phyloP scores from a whole-genome alignment of 2,329 filamentous ascomycete species.

The Fusarium sp. region DNA sequence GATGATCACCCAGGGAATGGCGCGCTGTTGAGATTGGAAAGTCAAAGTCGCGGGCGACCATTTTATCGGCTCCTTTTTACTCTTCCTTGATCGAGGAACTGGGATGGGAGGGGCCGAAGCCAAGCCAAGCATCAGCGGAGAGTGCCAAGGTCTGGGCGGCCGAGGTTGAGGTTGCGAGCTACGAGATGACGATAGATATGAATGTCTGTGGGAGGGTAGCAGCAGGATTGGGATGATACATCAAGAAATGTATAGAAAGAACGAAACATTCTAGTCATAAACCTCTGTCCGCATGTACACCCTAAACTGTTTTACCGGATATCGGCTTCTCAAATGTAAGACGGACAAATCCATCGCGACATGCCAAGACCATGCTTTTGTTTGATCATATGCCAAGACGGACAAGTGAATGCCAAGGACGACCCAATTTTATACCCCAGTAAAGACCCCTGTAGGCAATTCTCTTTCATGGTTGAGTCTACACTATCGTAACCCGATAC shows the following conservation, averaged over 20 bases:
- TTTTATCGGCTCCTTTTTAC: constrained; percentile 27
- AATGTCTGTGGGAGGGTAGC: background rate
- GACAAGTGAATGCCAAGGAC: constrained; percentile 23
- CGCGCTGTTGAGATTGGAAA: background rate
- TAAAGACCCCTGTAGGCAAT: background rate
- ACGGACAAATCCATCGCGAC: constrained; percentile 26
- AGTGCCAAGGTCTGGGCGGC: constrained; percentile 46
- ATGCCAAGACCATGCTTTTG: constrained; percentile 36
- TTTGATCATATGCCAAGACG: constrained; percentile 37
- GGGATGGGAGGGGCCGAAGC: constrained; percentile 23
- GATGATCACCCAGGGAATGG: background rate
- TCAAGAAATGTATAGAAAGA: background rate
- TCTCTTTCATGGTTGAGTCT: background rate
- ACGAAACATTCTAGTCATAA: background rate
- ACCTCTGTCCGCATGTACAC: background rate
- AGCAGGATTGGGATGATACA: background rate
- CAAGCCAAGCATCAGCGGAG: constrained; percentile 35
- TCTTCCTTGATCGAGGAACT: background rate
- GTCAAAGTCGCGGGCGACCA: constrained; percentile 3
- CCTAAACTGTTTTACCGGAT: background rate
- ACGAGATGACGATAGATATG: constrained; percentile 4
- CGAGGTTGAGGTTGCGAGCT: constrained; percentile 17
- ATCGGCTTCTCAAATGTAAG: constrained; percentile 4
- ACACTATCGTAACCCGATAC: background rate
- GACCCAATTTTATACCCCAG: constrained; percentile 10